Conservation (phyloP, 441 rosid species). For the Gossypium laxum region DNA sequence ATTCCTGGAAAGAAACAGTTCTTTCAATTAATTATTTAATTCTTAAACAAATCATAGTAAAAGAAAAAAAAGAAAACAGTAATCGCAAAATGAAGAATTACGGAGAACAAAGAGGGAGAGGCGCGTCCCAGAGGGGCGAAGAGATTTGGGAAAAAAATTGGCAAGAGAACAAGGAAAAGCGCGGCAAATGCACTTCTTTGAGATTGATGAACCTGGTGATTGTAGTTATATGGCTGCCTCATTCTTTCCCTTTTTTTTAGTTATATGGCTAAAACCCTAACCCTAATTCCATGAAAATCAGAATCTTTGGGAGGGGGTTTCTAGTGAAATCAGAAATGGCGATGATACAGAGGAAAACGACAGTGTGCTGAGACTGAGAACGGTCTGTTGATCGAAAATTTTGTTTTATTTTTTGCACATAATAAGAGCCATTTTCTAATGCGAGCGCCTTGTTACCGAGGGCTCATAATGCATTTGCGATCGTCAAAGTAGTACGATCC, state of each 20-base stretch:
- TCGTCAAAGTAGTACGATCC: neutral
- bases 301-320: neutral
- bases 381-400: neutral
- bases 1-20: conserved; percentile 46
- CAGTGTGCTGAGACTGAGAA: neutral
- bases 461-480: neutral
- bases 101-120: conserved; percentile 74
- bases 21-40: neutral
- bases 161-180: conserved; percentile 42
- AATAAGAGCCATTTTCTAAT: neutral
- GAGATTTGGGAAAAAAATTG: conserved; percentile 47
- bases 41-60: neutral
- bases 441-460: neutral
- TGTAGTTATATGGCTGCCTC: conserved; percentile 26
- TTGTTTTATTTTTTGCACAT: neutral
- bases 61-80: neutral
- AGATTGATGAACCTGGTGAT: conserved; percentile 24
- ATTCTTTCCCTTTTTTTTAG: conserved; percentile 2
- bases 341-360: neutral
- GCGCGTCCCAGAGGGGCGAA: conserved; percentile 64
- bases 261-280: neutral
- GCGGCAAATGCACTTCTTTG: conserved; percentile 48
- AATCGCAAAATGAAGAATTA: conserved; percentile 20
- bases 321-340: conserved; percentile 5
- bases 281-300: conserved; percentile 9